Conservation (phyloP, 164 flowering plant genomes). For the Nymphaea thermarum region DNA sequence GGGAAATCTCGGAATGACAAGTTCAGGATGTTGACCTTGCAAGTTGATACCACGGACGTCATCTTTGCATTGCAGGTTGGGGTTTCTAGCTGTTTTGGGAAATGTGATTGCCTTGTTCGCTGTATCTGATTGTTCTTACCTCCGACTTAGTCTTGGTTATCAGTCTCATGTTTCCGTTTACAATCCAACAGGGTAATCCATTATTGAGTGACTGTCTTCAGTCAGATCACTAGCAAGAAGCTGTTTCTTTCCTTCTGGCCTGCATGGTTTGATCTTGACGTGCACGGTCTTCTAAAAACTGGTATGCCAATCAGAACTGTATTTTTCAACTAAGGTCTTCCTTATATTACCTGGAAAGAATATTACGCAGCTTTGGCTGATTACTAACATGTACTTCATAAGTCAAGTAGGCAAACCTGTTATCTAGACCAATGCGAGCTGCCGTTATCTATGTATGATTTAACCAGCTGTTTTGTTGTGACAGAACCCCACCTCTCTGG, state of each 20-base stretch:
- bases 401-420: too few relatives aligned
- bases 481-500: too few relatives aligned
- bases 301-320: too few relatives aligned
- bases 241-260: not conserved
- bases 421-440: too few relatives aligned
- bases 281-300: too few relatives aligned
- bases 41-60: slow-evolving; percentile 72
- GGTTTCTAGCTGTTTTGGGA: not conserved
- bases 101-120: not conserved
- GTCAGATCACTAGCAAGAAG: not conserved
- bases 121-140: not conserved
- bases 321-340: too few relatives aligned
- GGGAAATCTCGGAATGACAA: slow-evolving; percentile 65
- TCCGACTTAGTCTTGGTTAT: not conserved
- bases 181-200: not conserved
- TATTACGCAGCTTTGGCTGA: too few relatives aligned
- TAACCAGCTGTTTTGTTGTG: too few relatives aligned
- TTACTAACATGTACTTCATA: too few relatives aligned
- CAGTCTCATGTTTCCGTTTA: not conserved
- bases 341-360: too few relatives aligned
- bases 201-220: not conserved
- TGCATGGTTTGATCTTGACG: too few relatives aligned
- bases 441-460: too few relatives aligned
- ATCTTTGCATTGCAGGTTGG: slow-evolving; percentile 75
- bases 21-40: slow-evolving; percentile 46